phyloP scores from a whole-genome alignment of 106 monocot genomes.

The Agapanthus africanus region DNA sequence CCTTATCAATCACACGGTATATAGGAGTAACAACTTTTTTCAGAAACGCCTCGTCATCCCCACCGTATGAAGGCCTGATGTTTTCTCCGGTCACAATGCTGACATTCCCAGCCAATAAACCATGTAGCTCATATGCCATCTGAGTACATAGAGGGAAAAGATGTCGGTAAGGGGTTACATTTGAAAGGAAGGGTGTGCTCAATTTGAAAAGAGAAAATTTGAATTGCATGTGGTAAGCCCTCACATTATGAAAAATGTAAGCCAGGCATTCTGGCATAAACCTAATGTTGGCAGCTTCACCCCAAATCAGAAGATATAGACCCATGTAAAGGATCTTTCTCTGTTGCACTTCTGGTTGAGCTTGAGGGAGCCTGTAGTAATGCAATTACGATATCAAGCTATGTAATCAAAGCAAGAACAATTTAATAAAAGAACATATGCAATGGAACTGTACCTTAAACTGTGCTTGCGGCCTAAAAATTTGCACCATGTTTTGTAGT shows the following conservation, averaged over 20 bases:
- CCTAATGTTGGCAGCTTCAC: conserved; percentile 86
- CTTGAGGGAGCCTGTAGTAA: conserved; percentile 61
- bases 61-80: conserved; percentile 89
- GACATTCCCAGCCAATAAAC: conserved; percentile 85
- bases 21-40: conserved; percentile 93
- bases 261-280: conserved; percentile 97
- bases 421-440: neutral
- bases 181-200: neutral
- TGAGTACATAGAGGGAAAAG: conserved; percentile 17
- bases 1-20: conserved; percentile 89
- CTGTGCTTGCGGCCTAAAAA: conserved; percentile 94
- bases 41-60: conserved; percentile 92
- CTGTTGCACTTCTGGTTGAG: conserved; percentile 78
- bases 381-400: conserved; percentile 1
- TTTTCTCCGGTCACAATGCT: conserved; percentile 96
- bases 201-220: conserved; percentile 5
- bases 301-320: conserved; percentile 97
- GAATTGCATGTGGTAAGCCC: neutral
- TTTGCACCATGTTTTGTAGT: conserved; percentile 95
- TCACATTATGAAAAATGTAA: conserved; percentile 97
- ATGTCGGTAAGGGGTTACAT: neutral
- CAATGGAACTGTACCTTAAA: conserved; percentile 37
- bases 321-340: conserved; percentile 94
- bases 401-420: neutral
- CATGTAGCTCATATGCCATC: conserved; percentile 99